phyloP scores from a whole-genome alignment of 345 rosid species.

The Syzygium jambos region DNA sequence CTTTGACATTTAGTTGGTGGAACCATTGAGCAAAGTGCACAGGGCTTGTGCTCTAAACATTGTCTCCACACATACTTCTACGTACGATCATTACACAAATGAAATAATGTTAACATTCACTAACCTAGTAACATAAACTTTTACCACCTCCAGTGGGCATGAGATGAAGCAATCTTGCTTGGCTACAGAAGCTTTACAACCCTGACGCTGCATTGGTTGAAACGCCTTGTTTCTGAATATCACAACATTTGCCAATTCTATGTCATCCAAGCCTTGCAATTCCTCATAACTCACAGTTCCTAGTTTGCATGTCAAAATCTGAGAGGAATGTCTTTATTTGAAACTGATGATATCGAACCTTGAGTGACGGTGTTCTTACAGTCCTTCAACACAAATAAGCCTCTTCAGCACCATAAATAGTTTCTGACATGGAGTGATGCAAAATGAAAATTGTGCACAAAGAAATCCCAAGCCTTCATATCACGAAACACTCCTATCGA shows the following conservation, averaged over 20 bases:
- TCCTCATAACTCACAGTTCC: slow-evolving; percentile 53
- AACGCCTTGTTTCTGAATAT: slow-evolving; percentile 68
- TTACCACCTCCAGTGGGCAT: slow-evolving; percentile 97
- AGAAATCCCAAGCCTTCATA: neutral
- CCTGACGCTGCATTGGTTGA: slow-evolving; percentile 60
- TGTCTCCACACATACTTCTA: too few relatives aligned
- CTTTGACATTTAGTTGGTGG: too few relatives aligned
- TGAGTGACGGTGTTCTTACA: slow-evolving; percentile 21
- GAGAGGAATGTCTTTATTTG: too few relatives aligned
- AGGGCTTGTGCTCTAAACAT: too few relatives aligned
- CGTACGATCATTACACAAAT: too few relatives aligned
- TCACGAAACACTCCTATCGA: neutral
- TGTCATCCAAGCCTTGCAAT: slow-evolving; percentile 64
- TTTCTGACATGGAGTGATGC: neutral
- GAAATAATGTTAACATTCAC: too few relatives aligned
- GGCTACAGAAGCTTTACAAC: slow-evolving; percentile 58
- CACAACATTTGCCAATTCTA: slow-evolving; percentile 76
- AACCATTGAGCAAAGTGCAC: too few relatives aligned
- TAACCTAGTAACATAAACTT: too few relatives aligned
- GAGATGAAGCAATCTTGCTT: slow-evolving; percentile 73
- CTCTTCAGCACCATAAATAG: slow-evolving; percentile 9
- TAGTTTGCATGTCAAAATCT: slow-evolving; percentile 16
- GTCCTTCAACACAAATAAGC: slow-evolving; percentile 28
- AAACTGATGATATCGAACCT: slow-evolving; percentile 27
- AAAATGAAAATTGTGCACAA: neutral